These are phyloP conservation scores for Platanthera zijinensis DNA, from an alignment of 106 monocot genomes.

Conservation along the genomic window DNA sequence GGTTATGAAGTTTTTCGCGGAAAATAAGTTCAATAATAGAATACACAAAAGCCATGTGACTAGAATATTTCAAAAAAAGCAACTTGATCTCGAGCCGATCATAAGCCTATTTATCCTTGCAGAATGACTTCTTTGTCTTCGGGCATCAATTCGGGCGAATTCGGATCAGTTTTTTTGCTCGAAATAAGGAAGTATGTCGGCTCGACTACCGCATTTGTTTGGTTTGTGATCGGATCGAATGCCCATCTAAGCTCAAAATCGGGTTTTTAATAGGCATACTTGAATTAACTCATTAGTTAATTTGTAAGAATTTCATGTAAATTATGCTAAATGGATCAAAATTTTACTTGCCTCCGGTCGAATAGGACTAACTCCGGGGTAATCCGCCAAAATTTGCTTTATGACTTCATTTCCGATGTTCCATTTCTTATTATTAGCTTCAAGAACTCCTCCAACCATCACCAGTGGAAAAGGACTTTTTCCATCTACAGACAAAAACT, in stretches of 20 bases:
- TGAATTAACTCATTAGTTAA: background rate
- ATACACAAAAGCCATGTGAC: no score
- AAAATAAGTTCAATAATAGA: background rate
- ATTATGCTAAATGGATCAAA: background rate
- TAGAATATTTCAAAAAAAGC: no score
- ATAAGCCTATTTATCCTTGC: no score
- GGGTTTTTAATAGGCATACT: no score
- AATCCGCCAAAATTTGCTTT: constrained; percentile 54
- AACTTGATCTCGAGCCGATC: no score
- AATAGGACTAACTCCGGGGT: constrained; percentile 63
- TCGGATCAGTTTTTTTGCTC: no score
- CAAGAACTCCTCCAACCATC: constrained; percentile 96
- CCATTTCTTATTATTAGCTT: constrained; percentile 80
- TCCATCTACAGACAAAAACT: constrained; percentile 58
- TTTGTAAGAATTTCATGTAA: background rate
- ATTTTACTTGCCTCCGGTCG: constrained; percentile 53
- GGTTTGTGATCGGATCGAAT: no score
- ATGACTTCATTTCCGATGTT: constrained; percentile 85
- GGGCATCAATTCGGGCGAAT: no score
- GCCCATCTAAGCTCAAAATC: no score
- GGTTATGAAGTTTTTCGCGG: background rate
- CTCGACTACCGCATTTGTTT: no score
- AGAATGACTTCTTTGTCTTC: no score
- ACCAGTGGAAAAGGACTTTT: constrained; percentile 76
- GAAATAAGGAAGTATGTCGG: no score